These are phyloP conservation scores for Hypoxylon sp. DNA, from an alignment of 2,329 filamentous ascomycete genomes.

Conservation along the genomic window DNA sequence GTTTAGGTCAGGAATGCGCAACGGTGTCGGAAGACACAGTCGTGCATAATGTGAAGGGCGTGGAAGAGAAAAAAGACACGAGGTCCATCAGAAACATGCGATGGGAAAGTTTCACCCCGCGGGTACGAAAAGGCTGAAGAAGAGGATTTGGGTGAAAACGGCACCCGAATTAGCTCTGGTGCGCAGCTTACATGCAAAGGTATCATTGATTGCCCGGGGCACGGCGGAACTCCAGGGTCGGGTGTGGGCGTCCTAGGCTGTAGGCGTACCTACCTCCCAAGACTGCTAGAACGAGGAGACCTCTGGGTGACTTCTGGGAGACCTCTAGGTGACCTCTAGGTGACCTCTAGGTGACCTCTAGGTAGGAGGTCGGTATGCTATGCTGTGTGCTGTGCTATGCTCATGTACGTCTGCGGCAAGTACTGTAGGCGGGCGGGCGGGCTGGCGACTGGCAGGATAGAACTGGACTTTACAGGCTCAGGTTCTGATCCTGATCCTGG, in stretches of 20 bases:
- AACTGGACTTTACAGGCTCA: too few species aligned
- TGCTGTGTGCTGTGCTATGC: too few species aligned
- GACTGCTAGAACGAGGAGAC: too few species aligned
- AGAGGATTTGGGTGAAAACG: constrained; percentile 24
- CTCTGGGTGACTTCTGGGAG: too few species aligned
- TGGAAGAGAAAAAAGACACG: constrained; percentile 6
- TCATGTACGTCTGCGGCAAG: too few species aligned
- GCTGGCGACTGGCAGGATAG: too few species aligned
- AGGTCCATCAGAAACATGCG: neutral
- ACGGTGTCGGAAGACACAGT: constrained; percentile 12
- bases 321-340: too few species aligned
- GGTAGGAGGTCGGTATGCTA: too few species aligned
- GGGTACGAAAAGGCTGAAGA: constrained; percentile 27
- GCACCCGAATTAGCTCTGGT: constrained; percentile 29
- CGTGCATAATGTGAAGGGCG: constrained; percentile 17
- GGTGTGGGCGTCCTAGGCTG: constrained; percentile 30
- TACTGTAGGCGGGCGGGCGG: neutral
- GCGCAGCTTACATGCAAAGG: constrained; percentile 32
- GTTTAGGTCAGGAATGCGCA: constrained; percentile 27
- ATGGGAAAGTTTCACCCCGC: constrained; percentile 28
- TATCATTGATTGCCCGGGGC: constrained; percentile 29
- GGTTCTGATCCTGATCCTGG: constrained; percentile 24
- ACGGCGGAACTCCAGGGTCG: constrained; percentile 26
- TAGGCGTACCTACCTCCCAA: too few species aligned
- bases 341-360: too few species aligned